Evolutionary conservation across 129 eudicot genomes (phyloP).

Genomic region (Daucus carota): DH1_v3.0 NC_030385.2:41084001-41084500

Average conservation of each 20-base stretch:
- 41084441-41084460: slow-evolving; percentile 44
- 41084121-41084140: slow-evolving; percentile 88
- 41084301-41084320: neutral
- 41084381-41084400: slow-evolving; percentile 74
- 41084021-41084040: neutral
- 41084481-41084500: slow-evolving; percentile 76
- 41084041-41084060: too few species aligned
- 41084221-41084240: neutral
- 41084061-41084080: too few species aligned
- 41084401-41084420: slow-evolving; percentile 18
- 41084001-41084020: slow-evolving; percentile 25
- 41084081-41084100: slow-evolving; percentile 37
- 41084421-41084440: slow-evolving; percentile 48
- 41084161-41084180: slow-evolving; percentile 96
- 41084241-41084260: too few species aligned
- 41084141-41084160: slow-evolving; percentile 92
- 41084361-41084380: slow-evolving; percentile 67
- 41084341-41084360: slow-evolving; percentile 92
- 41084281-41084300: neutral
- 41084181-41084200: slow-evolving; percentile 86
- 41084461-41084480: slow-evolving; percentile 71
- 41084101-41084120: slow-evolving; percentile 66
- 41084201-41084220: neutral
- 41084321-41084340: slow-evolving; percentile 88
- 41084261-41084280: neutral